Base-by-base conservation (phyloP, 2,329 filamentous ascomycete species). In the Ceratocystis papillata region DNA sequence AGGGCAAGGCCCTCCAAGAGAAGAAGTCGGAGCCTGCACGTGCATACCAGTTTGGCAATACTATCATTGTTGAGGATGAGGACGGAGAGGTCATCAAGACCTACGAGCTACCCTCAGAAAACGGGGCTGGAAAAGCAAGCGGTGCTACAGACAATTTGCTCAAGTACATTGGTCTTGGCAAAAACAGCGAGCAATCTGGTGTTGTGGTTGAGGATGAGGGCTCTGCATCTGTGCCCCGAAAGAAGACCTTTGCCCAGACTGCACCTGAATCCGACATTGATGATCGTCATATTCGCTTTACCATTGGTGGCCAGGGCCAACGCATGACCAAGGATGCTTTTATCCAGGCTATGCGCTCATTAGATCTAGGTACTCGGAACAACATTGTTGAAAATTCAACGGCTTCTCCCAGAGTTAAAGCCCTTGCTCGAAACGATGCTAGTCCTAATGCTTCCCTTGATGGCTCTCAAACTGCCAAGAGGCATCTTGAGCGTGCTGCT, bases 81-180 rank as follows among this genome's bases (percentile, higher is more conserved):
- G 87, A 92, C 70, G 89, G 89, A 55, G 90, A 95, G 73, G 90
- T 95, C 41, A 83, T 95, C 73, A 92, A 92, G 77, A 86, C 89
- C 66, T 92, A 91, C 72, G 86, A 92, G 69, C 81, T 93, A 33
- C 86, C 87, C 0, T 77, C 80, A 0, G 75, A 82, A 30, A 83
- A 80, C 69, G 68, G 70, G 0, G 12, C 66, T 50, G 57, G 66
- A 10, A 59, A 33, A 30, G 8, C 55, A n/a, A 25, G 62, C 17
- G 66, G 55, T 5, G 60, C 59, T 44, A 60, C 65, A n/a, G 77
- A 79, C 12, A 75, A 78, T 12, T 73, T 75, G 20, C 75, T 83
- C 45, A 83, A 82, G 71, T 81, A 81, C 67, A 79, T 83, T 72
- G 81, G 81, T 62, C 79, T 83, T 69, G 77, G 72, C 37, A 72